These are phyloP conservation scores for Talaromyces sp. DNA, from an alignment of 2,329 filamentous ascomycete genomes.

Conservation along the genomic window DNA sequence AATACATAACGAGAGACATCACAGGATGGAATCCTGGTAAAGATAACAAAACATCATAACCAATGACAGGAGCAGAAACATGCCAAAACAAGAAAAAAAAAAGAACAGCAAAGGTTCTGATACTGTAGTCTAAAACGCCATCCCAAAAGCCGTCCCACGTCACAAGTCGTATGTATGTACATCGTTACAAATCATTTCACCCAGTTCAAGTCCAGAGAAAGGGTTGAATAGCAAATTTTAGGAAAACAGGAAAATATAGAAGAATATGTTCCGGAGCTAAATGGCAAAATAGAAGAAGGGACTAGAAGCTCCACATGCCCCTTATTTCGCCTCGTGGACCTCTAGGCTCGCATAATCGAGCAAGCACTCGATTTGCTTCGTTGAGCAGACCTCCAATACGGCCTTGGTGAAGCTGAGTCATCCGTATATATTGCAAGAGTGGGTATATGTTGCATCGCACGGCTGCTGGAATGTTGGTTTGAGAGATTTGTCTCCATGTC, in stretches of 20 bases:
- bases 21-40: neutral
- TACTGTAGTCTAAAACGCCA: constrained; percentile 7
- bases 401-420: constrained; percentile 21
- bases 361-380: constrained; percentile 30
- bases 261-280: neutral
- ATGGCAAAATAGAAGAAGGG: neutral
- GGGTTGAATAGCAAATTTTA: neutral
- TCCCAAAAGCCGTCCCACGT: constrained; percentile 13
- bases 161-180: constrained; percentile 9
- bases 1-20: constrained; percentile 3
- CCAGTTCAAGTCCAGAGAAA: neutral
- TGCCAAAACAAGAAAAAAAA: constrained; percentile 15
- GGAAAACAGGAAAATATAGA: neutral
- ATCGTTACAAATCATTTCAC: neutral
- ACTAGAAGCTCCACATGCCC: constrained; percentile 24
- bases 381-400: constrained; percentile 32
- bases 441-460: constrained; percentile 23
- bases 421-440: constrained; percentile 28
- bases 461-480: constrained; percentile 15
- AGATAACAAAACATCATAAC: constrained; percentile 17
- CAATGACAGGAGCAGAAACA: too few relatives aligned
- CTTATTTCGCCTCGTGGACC: constrained; percentile 17
- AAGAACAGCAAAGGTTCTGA: neutral
- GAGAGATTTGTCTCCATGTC: constrained; percentile 17
- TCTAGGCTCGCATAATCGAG: constrained; percentile 23